These are phyloP conservation scores for Dendrocalamus sinicus DNA, from an alignment of 176 grass and related monocot genomes.

Conservation along the genomic window DNA sequence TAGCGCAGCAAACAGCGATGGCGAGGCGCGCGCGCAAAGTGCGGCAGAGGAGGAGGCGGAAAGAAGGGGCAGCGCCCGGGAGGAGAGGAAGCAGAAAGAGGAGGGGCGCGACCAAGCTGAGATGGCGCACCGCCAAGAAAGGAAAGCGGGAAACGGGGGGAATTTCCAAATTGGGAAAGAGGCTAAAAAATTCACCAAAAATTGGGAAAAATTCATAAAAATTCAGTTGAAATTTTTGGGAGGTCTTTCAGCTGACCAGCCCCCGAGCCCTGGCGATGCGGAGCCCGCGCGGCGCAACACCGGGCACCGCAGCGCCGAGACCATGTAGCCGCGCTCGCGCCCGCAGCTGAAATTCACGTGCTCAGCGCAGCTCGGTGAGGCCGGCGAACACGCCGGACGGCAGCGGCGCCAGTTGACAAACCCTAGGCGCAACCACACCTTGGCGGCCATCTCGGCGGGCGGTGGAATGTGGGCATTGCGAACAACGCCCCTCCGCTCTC, in stretches of 20 bases:
- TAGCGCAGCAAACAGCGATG: too few species aligned
- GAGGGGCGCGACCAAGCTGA: too few species aligned
- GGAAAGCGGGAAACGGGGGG: too few species aligned
- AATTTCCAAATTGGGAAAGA: too few species aligned
- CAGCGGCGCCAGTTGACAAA: slow-evolving; percentile 23
- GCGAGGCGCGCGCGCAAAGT: too few species aligned
- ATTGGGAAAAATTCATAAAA: too few species aligned
- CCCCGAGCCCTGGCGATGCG: background rate
- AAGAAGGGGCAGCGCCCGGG: too few species aligned
- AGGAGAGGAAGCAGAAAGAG: too few species aligned
- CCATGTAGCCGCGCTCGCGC: background rate
- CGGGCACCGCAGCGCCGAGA: slow-evolving; percentile 27
- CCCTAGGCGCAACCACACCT: slow-evolving; percentile 30
- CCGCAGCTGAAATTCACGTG: background rate
- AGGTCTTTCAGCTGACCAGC: background rate
- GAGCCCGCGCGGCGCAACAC: slow-evolving; percentile 3
- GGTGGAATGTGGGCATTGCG: slow-evolving; percentile 22
- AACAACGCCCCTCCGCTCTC: background rate
- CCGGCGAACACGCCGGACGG: background rate
- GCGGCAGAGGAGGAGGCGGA: too few species aligned
- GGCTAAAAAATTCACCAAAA: too few species aligned
- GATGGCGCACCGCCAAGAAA: too few species aligned
- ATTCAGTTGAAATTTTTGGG: too few species aligned
- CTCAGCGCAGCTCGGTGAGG: slow-evolving; percentile 28
- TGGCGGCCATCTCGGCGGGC: slow-evolving; percentile 21